These are phyloP conservation scores for Parathielavia appendiculata DNA, from an alignment of 495 filamentous ascomycete genomes.

Conservation along the genomic window DNA sequence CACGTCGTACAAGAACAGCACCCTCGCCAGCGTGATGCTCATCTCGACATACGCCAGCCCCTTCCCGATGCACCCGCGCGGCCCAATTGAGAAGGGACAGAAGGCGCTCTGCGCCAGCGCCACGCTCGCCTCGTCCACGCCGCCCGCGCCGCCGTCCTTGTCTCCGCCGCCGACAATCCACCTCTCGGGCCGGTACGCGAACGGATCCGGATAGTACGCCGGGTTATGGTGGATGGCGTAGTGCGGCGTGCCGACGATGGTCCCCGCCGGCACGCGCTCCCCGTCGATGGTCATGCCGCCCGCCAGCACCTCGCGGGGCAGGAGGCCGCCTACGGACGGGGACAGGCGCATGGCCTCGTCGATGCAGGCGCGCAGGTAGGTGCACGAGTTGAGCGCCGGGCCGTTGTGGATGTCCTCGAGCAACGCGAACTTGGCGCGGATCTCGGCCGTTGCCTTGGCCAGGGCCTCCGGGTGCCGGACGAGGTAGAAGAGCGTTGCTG, in stretches of 20 bases:
- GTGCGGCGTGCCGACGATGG: constrained; percentile 49
- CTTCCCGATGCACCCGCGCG: constrained; percentile 56
- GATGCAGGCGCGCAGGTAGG: constrained; percentile 57
- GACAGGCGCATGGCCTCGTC: constrained; percentile 69
- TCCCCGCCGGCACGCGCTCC: constrained; percentile 48
- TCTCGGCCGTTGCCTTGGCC: constrained; percentile 44
- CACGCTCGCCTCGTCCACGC: constrained; percentile 34
- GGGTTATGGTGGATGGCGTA: constrained; percentile 55
- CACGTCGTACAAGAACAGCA: constrained; percentile 48
- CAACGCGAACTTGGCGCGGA: constrained; percentile 45
- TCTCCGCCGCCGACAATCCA: constrained; percentile 42
- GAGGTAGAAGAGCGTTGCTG: constrained; percentile 62
- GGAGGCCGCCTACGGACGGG: constrained; percentile 56
- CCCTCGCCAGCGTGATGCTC: constrained; percentile 44
- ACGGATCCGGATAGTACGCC: constrained; percentile 49
- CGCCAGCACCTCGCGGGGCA: constrained; percentile 57
- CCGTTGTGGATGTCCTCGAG: constrained; percentile 50
- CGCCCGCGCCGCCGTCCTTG: constrained; percentile 5
- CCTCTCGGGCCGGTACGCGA: constrained; percentile 49
- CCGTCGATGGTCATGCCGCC: constrained; percentile 57
- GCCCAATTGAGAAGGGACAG: constrained; percentile 54
- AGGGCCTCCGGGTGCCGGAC: constrained; percentile 51
- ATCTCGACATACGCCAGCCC: constrained; percentile 53
- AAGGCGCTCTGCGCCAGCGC: constrained; percentile 48
- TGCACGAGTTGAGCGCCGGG: constrained; percentile 50